Evolutionary conservation across 202 grass and related monocot genomes (phyloP).

Genomic region (Carex sylvatica): DNA sequence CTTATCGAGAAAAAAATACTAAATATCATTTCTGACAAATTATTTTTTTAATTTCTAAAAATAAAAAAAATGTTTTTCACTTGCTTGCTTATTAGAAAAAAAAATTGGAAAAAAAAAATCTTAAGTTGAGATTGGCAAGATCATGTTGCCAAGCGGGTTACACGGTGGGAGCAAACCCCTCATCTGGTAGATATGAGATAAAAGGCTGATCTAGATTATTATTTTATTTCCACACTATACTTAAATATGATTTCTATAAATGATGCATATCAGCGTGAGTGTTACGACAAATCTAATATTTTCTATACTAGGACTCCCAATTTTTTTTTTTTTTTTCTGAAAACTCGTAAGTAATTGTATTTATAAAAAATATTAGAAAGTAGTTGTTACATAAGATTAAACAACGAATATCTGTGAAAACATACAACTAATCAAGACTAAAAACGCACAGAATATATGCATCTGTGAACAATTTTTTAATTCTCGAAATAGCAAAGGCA

Average conservation of each 20-base stretch:
- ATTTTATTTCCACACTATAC: neutral
- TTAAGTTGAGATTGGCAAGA: neutral
- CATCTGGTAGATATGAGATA: neutral
- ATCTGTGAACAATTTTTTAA: neutral
- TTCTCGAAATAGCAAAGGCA: neutral
- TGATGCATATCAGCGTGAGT: neutral
- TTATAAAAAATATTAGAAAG: too few relatives aligned
- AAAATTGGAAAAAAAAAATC: neutral
- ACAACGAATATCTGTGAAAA: too few relatives aligned
- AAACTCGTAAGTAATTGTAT: too few relatives aligned
- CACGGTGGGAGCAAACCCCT: constrained; percentile 12
- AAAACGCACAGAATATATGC: too few relatives aligned
- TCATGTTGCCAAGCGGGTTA: constrained; percentile 9
- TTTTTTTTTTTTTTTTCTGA: too few relatives aligned
- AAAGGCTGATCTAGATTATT: neutral
- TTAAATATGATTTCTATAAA: constrained; percentile 1
- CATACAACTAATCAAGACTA: too few relatives aligned
- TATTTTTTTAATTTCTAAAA: too few relatives aligned
- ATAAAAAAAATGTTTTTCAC: too few relatives aligned
- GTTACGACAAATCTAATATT: neutral
- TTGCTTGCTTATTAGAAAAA: neutral
- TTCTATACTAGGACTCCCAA: neutral
- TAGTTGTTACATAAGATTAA: too few relatives aligned
- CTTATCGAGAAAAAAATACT: too few relatives aligned
- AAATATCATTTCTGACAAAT: too few relatives aligned